Evolutionary conservation across 768 basidiomycete species (phyloP).

Genomic region (Artomyces pyxidatus): DNA sequence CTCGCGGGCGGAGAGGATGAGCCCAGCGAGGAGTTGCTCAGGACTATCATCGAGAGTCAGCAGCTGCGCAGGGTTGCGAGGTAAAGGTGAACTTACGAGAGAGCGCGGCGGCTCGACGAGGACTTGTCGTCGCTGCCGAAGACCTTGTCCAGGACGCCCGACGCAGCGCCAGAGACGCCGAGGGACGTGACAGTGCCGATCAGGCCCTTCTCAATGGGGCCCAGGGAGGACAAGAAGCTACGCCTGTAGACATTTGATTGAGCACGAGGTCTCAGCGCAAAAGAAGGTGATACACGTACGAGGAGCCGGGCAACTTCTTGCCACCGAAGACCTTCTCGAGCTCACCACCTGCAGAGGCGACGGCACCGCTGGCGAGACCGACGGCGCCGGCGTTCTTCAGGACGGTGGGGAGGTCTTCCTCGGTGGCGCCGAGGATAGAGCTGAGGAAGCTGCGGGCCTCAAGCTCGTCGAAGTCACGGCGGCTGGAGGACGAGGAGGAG

Average conservation of each 20-base stretch:
- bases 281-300: background rate
- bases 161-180: background rate
- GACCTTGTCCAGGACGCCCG: background rate
- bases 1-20: background rate
- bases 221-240: background rate
- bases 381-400: background rate
- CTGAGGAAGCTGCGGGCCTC: background rate
- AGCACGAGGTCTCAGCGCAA: background rate
- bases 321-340: background rate
- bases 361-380: background rate
- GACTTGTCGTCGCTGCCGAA: background rate
- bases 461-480: background rate
- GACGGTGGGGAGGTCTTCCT: background rate
- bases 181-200: background rate
- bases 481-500: background rate
- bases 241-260: background rate
- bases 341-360: background rate
- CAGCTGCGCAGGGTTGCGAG: background rate
- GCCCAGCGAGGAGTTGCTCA: background rate
- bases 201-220: background rate
- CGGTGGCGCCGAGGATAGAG: background rate
- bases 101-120: background rate
- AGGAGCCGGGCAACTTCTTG: background rate
- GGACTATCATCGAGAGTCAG: background rate
- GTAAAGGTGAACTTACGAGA: background rate